Percentiles rank a stretch among this genome's conserved stretches.
phyloP scores from a whole-genome alignment of 768 basidiomycete species.

The Boletus huronensis region DNA sequence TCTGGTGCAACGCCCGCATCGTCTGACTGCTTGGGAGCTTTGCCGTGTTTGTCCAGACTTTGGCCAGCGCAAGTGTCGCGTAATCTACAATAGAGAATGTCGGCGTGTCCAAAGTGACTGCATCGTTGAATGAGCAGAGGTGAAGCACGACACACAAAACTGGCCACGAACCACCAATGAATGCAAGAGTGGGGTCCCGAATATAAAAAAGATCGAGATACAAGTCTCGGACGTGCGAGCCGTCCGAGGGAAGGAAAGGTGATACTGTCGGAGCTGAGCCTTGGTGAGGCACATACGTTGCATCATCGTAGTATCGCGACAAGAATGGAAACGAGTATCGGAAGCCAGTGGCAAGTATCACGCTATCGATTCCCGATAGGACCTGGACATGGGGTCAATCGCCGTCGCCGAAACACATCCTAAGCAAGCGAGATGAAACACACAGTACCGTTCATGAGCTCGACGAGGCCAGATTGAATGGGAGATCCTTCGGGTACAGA shows the following conservation, averaged over 20 bases:
- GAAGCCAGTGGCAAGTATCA: constrained; percentile 14
- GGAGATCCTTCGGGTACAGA: neutral
- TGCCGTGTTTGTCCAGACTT: constrained; percentile 13
- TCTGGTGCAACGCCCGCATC: constrained; percentile 1
- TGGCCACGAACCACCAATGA: constrained; percentile 1
- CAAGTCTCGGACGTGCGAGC: constrained; percentile 10
- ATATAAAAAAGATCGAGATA: constrained; percentile 8
- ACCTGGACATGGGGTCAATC: neutral
- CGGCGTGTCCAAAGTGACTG: neutral
- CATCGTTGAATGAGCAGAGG: neutral
- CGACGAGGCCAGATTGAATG: constrained; percentile 13
- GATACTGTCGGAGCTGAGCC: neutral
- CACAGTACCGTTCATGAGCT: constrained; percentile 17
- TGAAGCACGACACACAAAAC: neutral
- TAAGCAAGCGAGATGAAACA: neutral
- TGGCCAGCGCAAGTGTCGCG: constrained; percentile 7
- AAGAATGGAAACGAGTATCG: constrained; percentile 17
- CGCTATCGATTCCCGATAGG: constrained; percentile 9
- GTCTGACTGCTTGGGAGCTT: constrained; percentile 4
- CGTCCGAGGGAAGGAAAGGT: constrained; percentile 5
- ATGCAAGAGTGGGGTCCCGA: constrained; percentile 14
- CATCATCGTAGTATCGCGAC: constrained; percentile 14
- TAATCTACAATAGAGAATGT: neutral
- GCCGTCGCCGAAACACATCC: neutral
- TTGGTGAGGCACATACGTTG: neutral